phyloP scores from a whole-genome alignment of 331 rosid species.

The Spiraea crenata region DNA sequence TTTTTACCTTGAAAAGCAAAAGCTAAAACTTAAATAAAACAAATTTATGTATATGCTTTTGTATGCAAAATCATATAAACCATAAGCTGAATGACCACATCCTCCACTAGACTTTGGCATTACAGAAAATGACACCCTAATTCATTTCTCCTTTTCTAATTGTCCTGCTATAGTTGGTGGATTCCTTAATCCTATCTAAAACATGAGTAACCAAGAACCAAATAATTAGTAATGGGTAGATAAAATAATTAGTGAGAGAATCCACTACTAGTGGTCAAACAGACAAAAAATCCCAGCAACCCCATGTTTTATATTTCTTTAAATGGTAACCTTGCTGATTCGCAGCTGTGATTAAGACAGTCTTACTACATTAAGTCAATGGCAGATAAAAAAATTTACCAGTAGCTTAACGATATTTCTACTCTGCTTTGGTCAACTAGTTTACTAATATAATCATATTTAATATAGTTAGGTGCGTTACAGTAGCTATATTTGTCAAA shows the following conservation, averaged over 20 bases:
- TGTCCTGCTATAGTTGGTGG: neutral
- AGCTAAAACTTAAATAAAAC: neutral
- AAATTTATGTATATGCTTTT: neutral
- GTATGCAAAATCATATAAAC: neutral
- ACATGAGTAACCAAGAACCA: neutral
- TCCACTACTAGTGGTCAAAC: conserved; percentile 1
- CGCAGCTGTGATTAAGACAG: neutral
- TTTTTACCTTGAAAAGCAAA: neutral
- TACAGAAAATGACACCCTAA: neutral
- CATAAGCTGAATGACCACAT: neutral
- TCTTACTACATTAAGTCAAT: neutral
- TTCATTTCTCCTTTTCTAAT: neutral
- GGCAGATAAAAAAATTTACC: neutral
- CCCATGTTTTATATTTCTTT: neutral
- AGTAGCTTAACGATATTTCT: neutral
- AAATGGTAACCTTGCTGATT: neutral
- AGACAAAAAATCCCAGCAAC: neutral
- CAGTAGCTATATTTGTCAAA: too few species aligned
- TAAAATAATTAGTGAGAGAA: neutral
- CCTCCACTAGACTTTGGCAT: conserved; percentile 3
- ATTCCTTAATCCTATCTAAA: conserved; percentile 1
- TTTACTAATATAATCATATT: too few species aligned
- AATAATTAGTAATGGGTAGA: neutral
- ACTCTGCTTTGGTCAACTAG: neutral
- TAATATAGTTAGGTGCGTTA: too few species aligned